These are phyloP conservation scores for Paraphoma sp. DNA, from an alignment of 2,329 filamentous ascomycete species.

Conservation along the genomic window DNA sequence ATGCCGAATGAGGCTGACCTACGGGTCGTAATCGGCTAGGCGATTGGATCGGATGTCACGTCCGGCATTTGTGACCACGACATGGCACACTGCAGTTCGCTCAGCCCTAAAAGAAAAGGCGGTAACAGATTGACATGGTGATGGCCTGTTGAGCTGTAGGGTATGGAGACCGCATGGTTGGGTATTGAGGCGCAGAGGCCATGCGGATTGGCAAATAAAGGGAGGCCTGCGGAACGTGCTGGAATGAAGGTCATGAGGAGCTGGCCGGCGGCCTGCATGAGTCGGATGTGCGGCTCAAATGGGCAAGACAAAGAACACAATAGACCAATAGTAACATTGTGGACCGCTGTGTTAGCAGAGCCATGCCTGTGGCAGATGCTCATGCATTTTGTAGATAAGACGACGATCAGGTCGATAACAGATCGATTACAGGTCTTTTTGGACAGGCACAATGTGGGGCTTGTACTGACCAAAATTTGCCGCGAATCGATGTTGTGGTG, in stretches of 20 bases:
- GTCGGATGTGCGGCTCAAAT: no score
- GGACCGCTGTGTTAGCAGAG: neutral
- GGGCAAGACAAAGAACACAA: no score
- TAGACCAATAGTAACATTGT: no score
- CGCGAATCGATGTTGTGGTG: no score
- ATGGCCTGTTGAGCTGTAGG: no score
- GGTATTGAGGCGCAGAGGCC: no score
- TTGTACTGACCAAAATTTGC: no score
- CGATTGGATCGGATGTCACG: neutral
- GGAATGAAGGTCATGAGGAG: no score
- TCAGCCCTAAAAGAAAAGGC: neutral
- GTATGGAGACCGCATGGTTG: no score
- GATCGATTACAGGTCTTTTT: neutral
- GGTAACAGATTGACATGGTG: neutral
- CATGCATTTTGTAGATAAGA: neutral
- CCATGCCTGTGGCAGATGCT: neutral
- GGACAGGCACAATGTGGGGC: neutral
- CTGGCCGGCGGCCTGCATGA: no score
- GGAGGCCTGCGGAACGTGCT: no score
- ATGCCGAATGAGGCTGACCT: neutral
- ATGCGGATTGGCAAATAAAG: no score
- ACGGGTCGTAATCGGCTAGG: neutral
- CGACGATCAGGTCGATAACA: neutral
- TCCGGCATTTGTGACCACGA: neutral
- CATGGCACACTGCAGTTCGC: neutral